Evolutionary conservation across 192 early-diverging fungal species (phyloP).

Genomic region (Entomortierella beljakovae): DNA sequence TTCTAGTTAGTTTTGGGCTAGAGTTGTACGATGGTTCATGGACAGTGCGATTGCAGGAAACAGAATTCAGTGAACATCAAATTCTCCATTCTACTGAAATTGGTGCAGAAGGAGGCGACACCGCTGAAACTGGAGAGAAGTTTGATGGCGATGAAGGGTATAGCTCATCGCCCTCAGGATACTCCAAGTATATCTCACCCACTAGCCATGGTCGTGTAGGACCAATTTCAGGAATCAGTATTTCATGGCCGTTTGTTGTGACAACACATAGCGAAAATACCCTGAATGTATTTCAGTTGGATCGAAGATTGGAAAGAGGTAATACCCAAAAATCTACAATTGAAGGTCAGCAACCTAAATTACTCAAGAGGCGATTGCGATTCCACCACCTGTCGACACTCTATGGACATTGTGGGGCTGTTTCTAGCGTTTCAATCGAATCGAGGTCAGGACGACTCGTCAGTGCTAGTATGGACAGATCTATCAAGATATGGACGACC

Average conservation of each 20-base stretch:
- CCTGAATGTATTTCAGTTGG: slow-evolving; percentile 49
- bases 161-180: background rate
- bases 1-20: slow-evolving; percentile 22
- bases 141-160: background rate
- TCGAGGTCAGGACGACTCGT: slow-evolving; percentile 32
- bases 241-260: slow-evolving; percentile 46
- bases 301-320: background rate
- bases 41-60: slow-evolving; percentile 43
- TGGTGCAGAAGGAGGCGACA: slow-evolving; percentile 8
- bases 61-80: slow-evolving; percentile 30
- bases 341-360: background rate
- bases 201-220: slow-evolving; percentile 24
- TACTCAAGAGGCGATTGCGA: background rate
- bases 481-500: slow-evolving; percentile 47
- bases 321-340: background rate
- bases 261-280: slow-evolving; percentile 47
- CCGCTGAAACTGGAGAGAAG: background rate
- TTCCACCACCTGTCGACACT: slow-evolving; percentile 42
- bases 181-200: background rate
- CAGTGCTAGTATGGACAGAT: slow-evolving; percentile 50
- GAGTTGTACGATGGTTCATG: slow-evolving; percentile 34
- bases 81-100: slow-evolving; percentile 31
- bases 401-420: slow-evolving; percentile 48
- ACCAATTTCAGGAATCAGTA: slow-evolving; percentile 28
- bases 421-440: slow-evolving; percentile 47